A percentile compares a stretch with the other conserved stretches of the same genome.
Evolutionary conservation across 495 filamentous ascomycete genomes (phyloP).

Genomic region (Lasiosphaeriaceae sp.): DNA sequence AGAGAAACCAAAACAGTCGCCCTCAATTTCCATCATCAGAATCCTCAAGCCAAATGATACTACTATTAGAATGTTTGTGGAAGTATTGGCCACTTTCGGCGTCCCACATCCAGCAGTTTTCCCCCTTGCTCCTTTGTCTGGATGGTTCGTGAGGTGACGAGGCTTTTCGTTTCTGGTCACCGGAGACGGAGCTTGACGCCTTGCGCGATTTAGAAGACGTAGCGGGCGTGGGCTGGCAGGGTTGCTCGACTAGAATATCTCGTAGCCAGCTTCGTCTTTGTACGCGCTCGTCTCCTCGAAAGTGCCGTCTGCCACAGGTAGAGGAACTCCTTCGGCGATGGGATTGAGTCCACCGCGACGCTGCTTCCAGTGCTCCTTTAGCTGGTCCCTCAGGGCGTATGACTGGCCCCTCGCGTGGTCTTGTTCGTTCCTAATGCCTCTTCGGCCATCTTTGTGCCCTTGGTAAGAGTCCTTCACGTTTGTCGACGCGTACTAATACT

Average conservation of each 20-base stretch:
- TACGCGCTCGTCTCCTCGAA: background rate
- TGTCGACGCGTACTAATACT: conserved; percentile 18
- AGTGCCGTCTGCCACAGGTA: background rate
- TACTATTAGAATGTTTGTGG: background rate
- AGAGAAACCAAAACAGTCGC: no score
- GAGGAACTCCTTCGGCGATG: background rate
- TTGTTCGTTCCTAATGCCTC: conserved; percentile 20
- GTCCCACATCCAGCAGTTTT: background rate
- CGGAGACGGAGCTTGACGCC: background rate
- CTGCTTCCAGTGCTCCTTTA: conserved; percentile 24
- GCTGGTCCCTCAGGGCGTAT: conserved; percentile 8
- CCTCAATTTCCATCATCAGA: background rate
- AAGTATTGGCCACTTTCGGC: background rate
- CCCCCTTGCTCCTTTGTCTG: background rate
- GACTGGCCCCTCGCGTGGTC: conserved; percentile 11
- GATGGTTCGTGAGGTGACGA: background rate
- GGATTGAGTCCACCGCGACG: background rate
- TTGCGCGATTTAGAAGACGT: no score
- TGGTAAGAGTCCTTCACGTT: conserved; percentile 17
- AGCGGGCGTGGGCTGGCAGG: background rate
- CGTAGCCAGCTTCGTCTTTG: background rate
- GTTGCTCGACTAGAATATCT: background rate
- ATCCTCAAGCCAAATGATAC: background rate
- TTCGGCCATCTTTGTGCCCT: conserved; percentile 18
- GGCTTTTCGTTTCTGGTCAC: background rate